A percentile compares a stretch with the other conserved stretches of the same genome.
phyloP scores from a whole-genome alignment of 1,284 basidiomycete genomes.

The Moesziomyces sp. region DNA sequence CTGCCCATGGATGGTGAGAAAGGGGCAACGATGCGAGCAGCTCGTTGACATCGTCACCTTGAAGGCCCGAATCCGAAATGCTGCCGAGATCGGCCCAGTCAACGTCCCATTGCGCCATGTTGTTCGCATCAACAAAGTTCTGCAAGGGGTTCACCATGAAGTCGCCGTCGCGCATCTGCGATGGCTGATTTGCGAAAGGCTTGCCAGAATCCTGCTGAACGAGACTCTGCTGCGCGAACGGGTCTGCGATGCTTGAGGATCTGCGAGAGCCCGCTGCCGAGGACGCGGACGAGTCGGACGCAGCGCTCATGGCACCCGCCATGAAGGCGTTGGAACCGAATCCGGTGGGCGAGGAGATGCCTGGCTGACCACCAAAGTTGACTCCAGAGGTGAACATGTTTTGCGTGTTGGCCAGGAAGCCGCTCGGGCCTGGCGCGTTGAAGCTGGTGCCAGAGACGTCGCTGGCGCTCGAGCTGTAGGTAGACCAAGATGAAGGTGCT shows the following conservation, averaged over 20 bases:
- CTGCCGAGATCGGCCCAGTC: conserved; percentile 41
- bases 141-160: conserved; percentile 20
- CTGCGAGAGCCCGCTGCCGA: conserved; percentile 30
- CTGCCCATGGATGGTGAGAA: conserved; percentile 52
- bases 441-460: conserved; percentile 24
- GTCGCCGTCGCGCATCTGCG: conserved; percentile 7
- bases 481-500: conserved; percentile 26
- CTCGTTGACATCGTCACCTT: conserved; percentile 19
- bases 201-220: conserved; percentile 11
- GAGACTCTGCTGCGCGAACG: conserved; percentile 25
- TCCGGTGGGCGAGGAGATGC: conserved; percentile 16
- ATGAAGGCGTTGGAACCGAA: conserved; percentile 10
- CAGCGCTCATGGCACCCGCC: conserved; percentile 16
- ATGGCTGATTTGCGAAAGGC: conserved; percentile 5
- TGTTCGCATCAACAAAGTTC: conserved; percentile 19
- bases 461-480: conserved; percentile 38
- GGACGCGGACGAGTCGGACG: conserved; percentile 30
- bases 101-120: conserved; percentile 26
- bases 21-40: conserved; percentile 43
- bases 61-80: conserved; percentile 28
- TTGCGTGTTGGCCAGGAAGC: conserved; percentile 7
- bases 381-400: conserved; percentile 19
- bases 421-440: conserved; percentile 6
- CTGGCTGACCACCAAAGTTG: conserved; percentile 12
- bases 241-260: conserved; percentile 13